Percentiles rank a stretch among this genome's conserved stretches.
These are phyloP conservation scores for Colletotrichum lindemuthianum DNA, from an alignment of 2,329 filamentous ascomycete genomes.

Conservation along the genomic window DNA sequence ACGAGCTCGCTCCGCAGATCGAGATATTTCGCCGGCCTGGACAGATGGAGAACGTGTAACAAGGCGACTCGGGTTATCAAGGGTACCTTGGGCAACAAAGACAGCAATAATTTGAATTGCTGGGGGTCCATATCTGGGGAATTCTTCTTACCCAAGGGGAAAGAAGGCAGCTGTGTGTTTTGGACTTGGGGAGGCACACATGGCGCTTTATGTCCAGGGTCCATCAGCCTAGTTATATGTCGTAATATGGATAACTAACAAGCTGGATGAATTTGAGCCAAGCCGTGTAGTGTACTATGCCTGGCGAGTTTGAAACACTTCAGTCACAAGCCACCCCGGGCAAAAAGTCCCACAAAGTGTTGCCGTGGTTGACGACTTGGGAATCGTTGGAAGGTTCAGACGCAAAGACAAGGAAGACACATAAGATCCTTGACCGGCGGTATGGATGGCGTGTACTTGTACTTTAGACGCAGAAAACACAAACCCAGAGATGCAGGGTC, in stretches of 20 bases:
- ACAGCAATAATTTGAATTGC: conserved; percentile 34
- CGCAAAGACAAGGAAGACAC: background rate
- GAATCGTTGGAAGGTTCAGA: conserved; percentile 17
- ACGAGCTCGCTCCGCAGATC: conserved; percentile 80
- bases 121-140: conserved; percentile 30
- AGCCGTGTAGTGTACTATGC: conserved; percentile 9
- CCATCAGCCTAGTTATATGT: conserved; percentile 1
- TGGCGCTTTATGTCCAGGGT: too few species aligned
- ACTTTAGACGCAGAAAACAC: too few species aligned
- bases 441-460: too few species aligned
- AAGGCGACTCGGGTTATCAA: conserved; percentile 70
- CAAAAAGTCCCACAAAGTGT: conserved; percentile 5
- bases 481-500: too few species aligned
- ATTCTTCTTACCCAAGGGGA: conserved; percentile 11
- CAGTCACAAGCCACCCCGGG: conserved; percentile 16
- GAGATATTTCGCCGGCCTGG: conserved; percentile 78
- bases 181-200: background rate
- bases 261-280: conserved; percentile 16
- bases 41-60: conserved; percentile 72
- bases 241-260: conserved; percentile 2
- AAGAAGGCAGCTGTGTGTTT: background rate
- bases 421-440: too few species aligned
- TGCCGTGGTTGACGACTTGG: conserved; percentile 17
- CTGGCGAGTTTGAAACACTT: conserved; percentile 31
- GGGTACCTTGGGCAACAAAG: conserved; percentile 67